These are phyloP conservation scores for Cetradonia linearis DNA, from an alignment of 495 filamentous ascomycete species.

Conservation along the genomic window DNA sequence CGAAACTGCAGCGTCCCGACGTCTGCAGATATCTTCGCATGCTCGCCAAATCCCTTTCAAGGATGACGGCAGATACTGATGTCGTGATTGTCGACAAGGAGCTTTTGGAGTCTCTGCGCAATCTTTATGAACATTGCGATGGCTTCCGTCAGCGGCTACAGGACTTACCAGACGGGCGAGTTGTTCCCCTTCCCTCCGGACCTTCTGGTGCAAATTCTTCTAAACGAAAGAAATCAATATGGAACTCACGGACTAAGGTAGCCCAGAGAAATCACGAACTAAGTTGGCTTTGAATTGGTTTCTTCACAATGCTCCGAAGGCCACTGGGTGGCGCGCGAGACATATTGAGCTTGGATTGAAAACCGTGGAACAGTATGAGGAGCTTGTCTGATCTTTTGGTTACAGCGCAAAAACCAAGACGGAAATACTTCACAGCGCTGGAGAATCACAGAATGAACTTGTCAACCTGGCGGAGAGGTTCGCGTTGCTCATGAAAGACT, in stretches of 20 bases:
- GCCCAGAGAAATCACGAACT: background rate
- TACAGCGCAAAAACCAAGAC: background rate
- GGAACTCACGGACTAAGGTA: background rate
- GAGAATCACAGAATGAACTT: background rate
- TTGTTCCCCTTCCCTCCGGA: background rate
- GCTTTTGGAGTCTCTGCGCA: background rate
- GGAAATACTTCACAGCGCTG: background rate
- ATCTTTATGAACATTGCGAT: background rate
- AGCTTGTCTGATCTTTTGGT: background rate
- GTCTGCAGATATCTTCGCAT: background rate
- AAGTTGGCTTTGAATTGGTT: conserved; percentile 1
- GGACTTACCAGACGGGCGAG: background rate
- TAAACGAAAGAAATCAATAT: background rate
- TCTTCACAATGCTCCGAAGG: background rate
- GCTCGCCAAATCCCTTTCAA: background rate
- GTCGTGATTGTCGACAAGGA: background rate
- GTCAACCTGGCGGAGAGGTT: conserved; percentile 4
- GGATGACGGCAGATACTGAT: background rate
- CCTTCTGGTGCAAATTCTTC: background rate
- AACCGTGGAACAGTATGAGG: conserved; percentile 5
- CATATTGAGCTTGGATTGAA: conserved; percentile 3
- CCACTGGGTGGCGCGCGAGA: background rate
- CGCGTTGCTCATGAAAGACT: conserved; percentile 6
- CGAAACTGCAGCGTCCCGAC: background rate
- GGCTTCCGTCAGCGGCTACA: background rate